Evolutionary conservation across 371 early-diverging fungal species (phyloP).

Genomic region (Parasitella parasitica): DNA sequence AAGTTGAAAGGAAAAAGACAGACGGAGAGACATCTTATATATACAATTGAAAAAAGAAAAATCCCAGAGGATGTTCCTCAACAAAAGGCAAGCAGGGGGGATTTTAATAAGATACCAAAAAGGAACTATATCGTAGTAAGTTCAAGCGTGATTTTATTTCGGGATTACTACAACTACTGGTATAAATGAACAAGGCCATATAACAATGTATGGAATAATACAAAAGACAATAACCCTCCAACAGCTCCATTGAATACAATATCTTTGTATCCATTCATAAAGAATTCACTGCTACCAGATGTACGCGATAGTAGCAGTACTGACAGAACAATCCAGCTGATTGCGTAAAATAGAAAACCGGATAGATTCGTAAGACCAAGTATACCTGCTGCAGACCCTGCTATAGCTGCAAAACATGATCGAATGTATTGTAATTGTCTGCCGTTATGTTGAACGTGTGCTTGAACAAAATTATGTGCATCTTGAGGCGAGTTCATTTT

Average conservation of each 20-base stretch:
- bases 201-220: slow-evolving; percentile 84
- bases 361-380: slow-evolving; percentile 67
- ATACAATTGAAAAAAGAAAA: neutral
- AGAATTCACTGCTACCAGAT: slow-evolving; percentile 44
- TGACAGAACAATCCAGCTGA: slow-evolving; percentile 62
- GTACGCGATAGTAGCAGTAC: slow-evolving; percentile 30
- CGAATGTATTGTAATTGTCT: slow-evolving; percentile 72
- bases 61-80: neutral
- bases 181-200: slow-evolving; percentile 84
- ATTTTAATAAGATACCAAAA: neutral
- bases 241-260: slow-evolving; percentile 67
- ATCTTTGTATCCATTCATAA: slow-evolving; percentile 52
- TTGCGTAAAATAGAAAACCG: slow-evolving; percentile 77
- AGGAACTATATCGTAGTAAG: neutral
- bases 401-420: slow-evolving; percentile 72
- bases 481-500: slow-evolving; percentile 29
- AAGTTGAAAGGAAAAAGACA: neutral
- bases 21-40: neutral
- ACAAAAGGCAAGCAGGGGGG: neutral
- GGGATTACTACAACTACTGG: slow-evolving; percentile 41
- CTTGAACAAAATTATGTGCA: slow-evolving; percentile 53
- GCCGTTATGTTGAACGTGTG: slow-evolving; percentile 64
- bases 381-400: slow-evolving; percentile 81
- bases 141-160: slow-evolving; percentile 2
- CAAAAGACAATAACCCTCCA: slow-evolving; percentile 73